These are phyloP conservation scores for Talaromyces sp. DNA, from an alignment of 2,329 filamentous ascomycete species.

Conservation along the genomic window DNA sequence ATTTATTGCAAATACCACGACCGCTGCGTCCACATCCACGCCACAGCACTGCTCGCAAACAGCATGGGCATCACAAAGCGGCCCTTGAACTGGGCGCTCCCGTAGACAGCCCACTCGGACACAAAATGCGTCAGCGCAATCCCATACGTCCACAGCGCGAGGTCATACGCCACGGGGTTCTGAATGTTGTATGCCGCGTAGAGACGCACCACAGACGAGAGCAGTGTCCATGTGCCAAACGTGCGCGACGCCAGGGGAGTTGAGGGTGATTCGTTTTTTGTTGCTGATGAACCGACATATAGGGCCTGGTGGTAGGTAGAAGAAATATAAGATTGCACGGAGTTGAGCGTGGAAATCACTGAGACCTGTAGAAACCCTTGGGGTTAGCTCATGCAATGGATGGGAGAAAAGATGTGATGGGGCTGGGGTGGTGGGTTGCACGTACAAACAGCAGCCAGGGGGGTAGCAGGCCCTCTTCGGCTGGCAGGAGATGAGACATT, in stretches of 20 bases:
- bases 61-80: conserved; percentile 55
- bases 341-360: conserved; percentile 76
- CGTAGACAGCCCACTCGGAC: conserved; percentile 74
- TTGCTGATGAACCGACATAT: conserved; percentile 56
- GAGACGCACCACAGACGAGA: conserved; percentile 69
- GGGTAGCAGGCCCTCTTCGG: conserved; percentile 5
- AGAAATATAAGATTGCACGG: conserved; percentile 74
- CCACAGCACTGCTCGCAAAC: conserved; percentile 50
- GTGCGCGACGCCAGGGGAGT: conserved; percentile 72
- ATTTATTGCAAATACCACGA: conserved; percentile 21
- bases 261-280: conserved; percentile 51
- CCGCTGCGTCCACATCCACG: conserved; percentile 60
- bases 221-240: conserved; percentile 83
- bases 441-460: conserved; percentile 8
- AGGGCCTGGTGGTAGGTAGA: conserved; percentile 78
- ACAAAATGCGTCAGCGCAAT: conserved; percentile 74
- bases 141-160: conserved; percentile 75
- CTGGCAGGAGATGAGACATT: not conserved
- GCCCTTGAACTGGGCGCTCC: conserved; percentile 62
- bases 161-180: conserved; percentile 67
- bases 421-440: not conserved
- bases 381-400: not conserved
- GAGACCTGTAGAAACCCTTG: conserved; percentile 71
- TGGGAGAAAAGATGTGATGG: not conserved
- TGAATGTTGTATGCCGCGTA: conserved; percentile 81